Conservation (phyloP, 805 yeast genomes). For the Yarrowia osloensis region DNA sequence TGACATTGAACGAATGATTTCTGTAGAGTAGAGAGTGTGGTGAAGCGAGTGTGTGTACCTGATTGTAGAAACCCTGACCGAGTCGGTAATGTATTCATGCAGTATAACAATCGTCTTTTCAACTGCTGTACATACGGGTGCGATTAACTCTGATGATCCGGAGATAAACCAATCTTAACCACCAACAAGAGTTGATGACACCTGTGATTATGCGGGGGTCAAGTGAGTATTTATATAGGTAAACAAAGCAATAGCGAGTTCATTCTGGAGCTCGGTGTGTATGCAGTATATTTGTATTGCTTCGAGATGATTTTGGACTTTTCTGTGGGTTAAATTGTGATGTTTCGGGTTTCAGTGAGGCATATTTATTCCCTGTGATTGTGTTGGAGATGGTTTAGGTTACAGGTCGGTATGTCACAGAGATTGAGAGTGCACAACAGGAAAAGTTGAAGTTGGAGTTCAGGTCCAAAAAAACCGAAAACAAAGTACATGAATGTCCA, state of each 20-base stretch:
- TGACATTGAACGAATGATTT: constrained; percentile 22
- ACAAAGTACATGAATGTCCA: too few species aligned
- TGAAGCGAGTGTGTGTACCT: too few species aligned
- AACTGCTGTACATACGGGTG: not conserved
- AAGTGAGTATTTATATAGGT: too few species aligned
- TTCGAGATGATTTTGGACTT: too few species aligned
- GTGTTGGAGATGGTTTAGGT: not conserved
- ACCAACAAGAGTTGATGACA: not conserved
- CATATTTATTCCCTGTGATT: not conserved
- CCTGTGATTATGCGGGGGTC: too few species aligned
- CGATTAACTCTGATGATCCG: constrained; percentile 8
- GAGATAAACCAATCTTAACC: constrained; percentile 16
- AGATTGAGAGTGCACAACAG: not conserved
- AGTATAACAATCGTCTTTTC: not conserved
- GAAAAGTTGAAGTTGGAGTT: too few species aligned
- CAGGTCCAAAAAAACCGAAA: too few species aligned
- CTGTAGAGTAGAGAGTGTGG: not conserved
- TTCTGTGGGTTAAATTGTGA: not conserved
- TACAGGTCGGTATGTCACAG: not conserved
- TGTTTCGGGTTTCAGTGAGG: not conserved
- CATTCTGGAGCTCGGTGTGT: too few species aligned
- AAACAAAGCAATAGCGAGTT: too few species aligned
- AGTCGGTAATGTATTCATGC: too few species aligned
- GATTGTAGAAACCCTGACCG: too few species aligned
- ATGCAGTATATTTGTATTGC: too few species aligned